These are phyloP conservation scores for Penicillium expansum DNA, from an alignment of 2,329 filamentous ascomycete species.

Conservation along the genomic window DNA sequence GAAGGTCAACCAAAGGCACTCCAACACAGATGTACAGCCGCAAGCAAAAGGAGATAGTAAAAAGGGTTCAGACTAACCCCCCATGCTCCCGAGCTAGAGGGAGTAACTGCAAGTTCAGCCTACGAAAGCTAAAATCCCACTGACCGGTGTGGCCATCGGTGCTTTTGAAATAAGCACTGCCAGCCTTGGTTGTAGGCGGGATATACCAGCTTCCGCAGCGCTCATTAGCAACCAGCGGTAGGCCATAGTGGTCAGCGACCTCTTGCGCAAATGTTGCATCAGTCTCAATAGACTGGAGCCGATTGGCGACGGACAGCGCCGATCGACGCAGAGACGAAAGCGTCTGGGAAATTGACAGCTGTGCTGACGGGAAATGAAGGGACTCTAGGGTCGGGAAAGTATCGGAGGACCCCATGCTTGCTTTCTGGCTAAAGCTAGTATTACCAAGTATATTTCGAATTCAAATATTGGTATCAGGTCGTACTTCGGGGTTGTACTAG, in stretches of 20 bases:
- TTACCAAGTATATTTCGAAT: slow-evolving; percentile 6
- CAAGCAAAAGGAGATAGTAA: not conserved
- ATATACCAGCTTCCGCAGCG: slow-evolving; percentile 97
- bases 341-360: slow-evolving; percentile 66
- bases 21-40: not conserved
- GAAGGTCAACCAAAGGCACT: not conserved
- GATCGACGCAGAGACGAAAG: slow-evolving; percentile 72
- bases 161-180: slow-evolving; percentile 93
- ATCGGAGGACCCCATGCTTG: slow-evolving; percentile 30
- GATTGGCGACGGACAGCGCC: slow-evolving; percentile 75
- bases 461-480: not conserved
- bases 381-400: slow-evolving; percentile 38
- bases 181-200: slow-evolving; percentile 59
- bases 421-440: not conserved
- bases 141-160: slow-evolving; percentile 90
- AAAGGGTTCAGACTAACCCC: slow-evolving; percentile 54
- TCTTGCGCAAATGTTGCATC: slow-evolving; percentile 72
- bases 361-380: slow-evolving; percentile 55
- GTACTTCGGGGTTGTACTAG: slow-evolving; percentile 10
- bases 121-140: slow-evolving; percentile 83
- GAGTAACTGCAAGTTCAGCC: slow-evolving; percentile 81
- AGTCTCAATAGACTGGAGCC: slow-evolving; percentile 71
- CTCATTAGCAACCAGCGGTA: slow-evolving; percentile 87
- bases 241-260: slow-evolving; percentile 49
- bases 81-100: slow-evolving; percentile 63